A percentile compares a stretch with the other conserved stretches of the same genome.
Conservation (phyloP, 768 basidiomycete species). For the Mycena venus region DNA sequence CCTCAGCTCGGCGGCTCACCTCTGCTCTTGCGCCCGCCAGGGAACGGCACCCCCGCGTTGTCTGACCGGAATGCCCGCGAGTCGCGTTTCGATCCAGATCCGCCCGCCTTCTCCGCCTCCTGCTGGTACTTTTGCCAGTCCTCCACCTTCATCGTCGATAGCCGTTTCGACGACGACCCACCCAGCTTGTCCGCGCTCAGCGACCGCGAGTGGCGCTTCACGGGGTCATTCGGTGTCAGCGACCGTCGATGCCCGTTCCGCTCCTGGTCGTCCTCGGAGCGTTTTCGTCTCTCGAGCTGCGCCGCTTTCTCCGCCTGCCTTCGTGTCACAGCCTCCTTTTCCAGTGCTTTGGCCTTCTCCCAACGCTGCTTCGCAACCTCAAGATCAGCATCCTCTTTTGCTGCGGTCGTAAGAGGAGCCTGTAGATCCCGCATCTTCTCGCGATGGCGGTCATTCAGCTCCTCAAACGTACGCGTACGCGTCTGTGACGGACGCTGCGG, state of each 20-base stretch:
- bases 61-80: conserved; percentile 45
- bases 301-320: conserved; percentile 81
- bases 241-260: conserved; percentile 46
- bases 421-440: conserved; percentile 88
- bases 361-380: conserved; percentile 84
- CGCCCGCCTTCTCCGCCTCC: conserved; percentile 50
- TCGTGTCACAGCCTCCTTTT: conserved; percentile 80
- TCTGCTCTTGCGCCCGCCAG: conserved; percentile 55
- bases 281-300: conserved; percentile 66
- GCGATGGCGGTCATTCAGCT: conserved; percentile 87
- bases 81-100: conserved; percentile 48
- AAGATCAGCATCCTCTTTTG: conserved; percentile 82
- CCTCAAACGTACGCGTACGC: conserved; percentile 86
- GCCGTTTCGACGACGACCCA: conserved; percentile 65
- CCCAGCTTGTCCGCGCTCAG: conserved; percentile 73
- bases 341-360: conserved; percentile 81
- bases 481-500: conserved; percentile 63
- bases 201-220: conserved; percentile 62
- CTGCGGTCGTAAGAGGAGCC: conserved; percentile 84
- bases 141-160: conserved; percentile 86
- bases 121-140: conserved; percentile 87
- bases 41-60: conserved; percentile 68
- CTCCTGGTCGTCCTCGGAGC: conserved; percentile 56
- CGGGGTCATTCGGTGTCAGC: conserved; percentile 48
- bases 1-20: conserved; percentile 53